Evolutionary conservation across 805 yeast genomes (phyloP), one percentile per base, ranked within the genome.

Genomic region (Nakazawaea ernobii): DNA sequence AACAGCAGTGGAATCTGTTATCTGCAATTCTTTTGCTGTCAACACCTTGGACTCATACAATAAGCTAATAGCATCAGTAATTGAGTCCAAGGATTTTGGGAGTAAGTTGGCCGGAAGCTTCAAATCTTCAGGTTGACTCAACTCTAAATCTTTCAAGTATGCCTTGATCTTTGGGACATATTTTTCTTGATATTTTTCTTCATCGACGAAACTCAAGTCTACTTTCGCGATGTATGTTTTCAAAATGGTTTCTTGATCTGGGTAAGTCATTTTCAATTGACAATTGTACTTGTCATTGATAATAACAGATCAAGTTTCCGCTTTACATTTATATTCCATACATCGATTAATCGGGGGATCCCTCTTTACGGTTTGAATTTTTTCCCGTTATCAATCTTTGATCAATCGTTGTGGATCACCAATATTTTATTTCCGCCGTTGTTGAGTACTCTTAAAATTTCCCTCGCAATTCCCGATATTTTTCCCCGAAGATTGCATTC

Each of bases 1-100:
- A 6, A 53, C 52, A 27, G 67, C 70, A 8, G 70, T 49, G 8
- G 65, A 54, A 49, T 71, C 75, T 26, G 79, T 75, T 46, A 75
- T 73, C n/a, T 52, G 62, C 40, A 68, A 55, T 50, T 75, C 80
- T 37, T 53, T 52, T 13, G 54, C 56, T 2, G 73, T 51, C 29
- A 44, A 32, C 7, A 10, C 37, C 11, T 14, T 9, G 20, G 35
- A 29, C 6, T 37, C 28, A 9, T 39, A 30, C 11, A 69, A 49
- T 14, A 65, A 54, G 50, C 68, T 60, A 11, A 61, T 54, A 43
- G 65, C 55, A 51, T 67, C 50, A 26, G 61, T 71, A 38, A 53
- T 54, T 3, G 47, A 52, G 24, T 62, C 62, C 6, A 33, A 13
- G n/a, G 37, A 46, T 4, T 11, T 29, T 11, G 61, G 59, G 32